Base-by-base conservation (phyloP, 805 yeast species). In the Pachysolen tannophilus region DNA sequence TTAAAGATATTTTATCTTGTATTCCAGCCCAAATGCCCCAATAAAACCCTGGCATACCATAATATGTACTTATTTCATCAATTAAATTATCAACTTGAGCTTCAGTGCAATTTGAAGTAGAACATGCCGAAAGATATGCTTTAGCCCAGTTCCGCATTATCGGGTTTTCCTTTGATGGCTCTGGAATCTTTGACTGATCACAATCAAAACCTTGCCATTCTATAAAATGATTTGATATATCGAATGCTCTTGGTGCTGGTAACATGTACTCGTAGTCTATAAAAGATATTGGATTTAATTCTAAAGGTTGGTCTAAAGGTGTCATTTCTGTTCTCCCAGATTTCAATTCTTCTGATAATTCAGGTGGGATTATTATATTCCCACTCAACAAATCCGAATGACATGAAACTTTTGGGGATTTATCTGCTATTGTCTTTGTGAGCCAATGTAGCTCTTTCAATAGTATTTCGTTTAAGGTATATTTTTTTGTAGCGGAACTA, bases 21-120 rank as follows among this genome's bases (percentile, higher is more conserved):
- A 82, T 82, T 40, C 77, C 78, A 2, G 87, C 75, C 92, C 92
- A 82, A 8, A 82, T 67, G 1, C 90, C 88, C 92, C 92, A 82
- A 52, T 79, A 82, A 48, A 82, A 78, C 1, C 90, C 92, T 0
- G 92, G 92, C 56, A 82, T 56, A 0, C 92, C 92, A 60, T 79
- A 82, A 61, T 71, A 80, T 4, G 66, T 52, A 10, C 61, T 54
- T 16, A 82, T 66, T 50, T 82, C 88, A 9, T 60, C 53, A 15
- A 81, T 69, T 20, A 81, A 55, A 1, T 40, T 43, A 35, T 64
- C 64, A 5, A 78, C 56, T 17, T 60, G 50, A 2, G 13, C 11
- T 7, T 51, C 55, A 3, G 29, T 10, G 26, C 17, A 36, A 15
- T 26, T 26, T 13, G 25, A 24, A 16, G 30, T 17, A 24, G 21